Evolutionary conservation across 2,329 filamentous ascomycete species (phyloP), one percentile per base, ranked within the genome.

Genomic region (Metarhizium anisopliae): DNA sequence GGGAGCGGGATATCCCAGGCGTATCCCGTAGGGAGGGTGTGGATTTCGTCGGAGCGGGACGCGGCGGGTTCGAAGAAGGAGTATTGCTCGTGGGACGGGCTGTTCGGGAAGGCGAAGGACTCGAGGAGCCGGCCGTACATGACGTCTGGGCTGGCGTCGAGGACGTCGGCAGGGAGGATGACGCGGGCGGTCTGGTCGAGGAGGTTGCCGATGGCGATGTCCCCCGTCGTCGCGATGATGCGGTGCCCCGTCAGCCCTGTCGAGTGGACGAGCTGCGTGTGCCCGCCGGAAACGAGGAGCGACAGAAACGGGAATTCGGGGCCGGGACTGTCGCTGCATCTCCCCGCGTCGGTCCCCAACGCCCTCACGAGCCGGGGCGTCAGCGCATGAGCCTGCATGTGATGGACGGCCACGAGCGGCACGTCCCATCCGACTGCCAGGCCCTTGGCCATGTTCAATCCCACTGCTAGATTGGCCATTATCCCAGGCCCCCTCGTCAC

Each of bases 331-430:
- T 57, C 58, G 59, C 32, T 11, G 1, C 10, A 25, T 25, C 25
- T 11, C 7, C 32, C 32, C 32, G 60, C 62, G 20, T 59, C 56
- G 61, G 61, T 61, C 53, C 75, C 67, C 58, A 93, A 70, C 5
- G 88, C 87, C 36, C 76, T 73, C 4, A 86, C 85, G 47, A 99
- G 80, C 10, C 90, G 80, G 16, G 93, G 89, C 18, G 94, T 97
- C 59, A 99, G 74, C 18, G 94, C 87, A 70, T 99, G 94, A 11
- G 92, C 94, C 69, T 96, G 92, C 94, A 99, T 97, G 70, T 99
- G 94, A 69, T 99, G 89, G 1, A 96, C 89, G 0, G 85, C 94
- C 1, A 97, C 70, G 36, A 97, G 74, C 3, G 93, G 92, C 42
- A 91, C 80, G 60, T 84, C 80, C 89, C 89, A 95, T 42, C 90